Base-by-base conservation (phyloP, 306 rosid species). In the Prunus fruticosa region DNA sequence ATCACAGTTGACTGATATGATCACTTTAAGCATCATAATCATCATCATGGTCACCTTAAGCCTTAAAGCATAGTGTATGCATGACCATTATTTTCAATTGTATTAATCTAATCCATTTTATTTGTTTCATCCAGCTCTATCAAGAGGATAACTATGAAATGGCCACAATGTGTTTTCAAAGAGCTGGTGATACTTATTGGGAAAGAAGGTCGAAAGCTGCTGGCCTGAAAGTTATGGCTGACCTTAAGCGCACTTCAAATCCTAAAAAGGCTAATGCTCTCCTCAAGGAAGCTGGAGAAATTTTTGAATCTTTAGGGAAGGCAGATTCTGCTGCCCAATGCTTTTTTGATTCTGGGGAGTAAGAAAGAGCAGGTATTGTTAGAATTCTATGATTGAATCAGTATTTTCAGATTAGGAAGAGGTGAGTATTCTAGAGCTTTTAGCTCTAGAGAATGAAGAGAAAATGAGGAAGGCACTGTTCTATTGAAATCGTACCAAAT, bases 111-210 rank as follows among this genome's bases (percentile, higher is more conserved):
- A 34, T 34, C 41, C 41, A 34, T 5, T 34, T 34, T 34, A 34
- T 34, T 57, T 57, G 30, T 22, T 65, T 28, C 45, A 71, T 69
- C 77, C 87, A 88, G 97, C 79, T 93, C 6, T 90, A 81, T 75
- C 51, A 83, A 27, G 92, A 88, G 80, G 80, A 80, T 47, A 92
- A 92, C 68, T 92, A 74, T 65, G 89, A 84, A 84, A 87, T 82
- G 89, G 96, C 96, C 27, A 90, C 92, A 54, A 84, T 84, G 84
- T 92, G 96, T 70, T 92, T 92, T 82, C 90, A 88, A 81, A 89
- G 89, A 82, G 97, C 93, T 23, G 83, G 81, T 60, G 97, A 92
- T 76, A 71, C 75, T n/a, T 78, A 86, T 28, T 92, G 97, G 96
- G 96, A 92, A 79, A 83, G 73, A 68, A 88, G 80, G 87, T 88